Evolutionary conservation across 805 yeast genomes (phyloP).

Genomic region (Yamadazyma sp.): DNA sequence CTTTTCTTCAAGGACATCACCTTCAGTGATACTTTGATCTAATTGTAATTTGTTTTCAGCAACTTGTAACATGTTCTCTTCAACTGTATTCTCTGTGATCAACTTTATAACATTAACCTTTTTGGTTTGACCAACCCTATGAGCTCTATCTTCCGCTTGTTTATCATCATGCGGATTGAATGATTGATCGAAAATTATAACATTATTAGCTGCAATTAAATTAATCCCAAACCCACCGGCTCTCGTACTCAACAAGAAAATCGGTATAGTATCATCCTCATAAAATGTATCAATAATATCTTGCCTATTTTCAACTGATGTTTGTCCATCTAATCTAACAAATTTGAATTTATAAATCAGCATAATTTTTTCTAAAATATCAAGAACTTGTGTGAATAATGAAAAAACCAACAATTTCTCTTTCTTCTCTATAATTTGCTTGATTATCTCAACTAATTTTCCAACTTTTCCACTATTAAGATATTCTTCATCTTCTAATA

Average conservation of each 20-base stretch:
- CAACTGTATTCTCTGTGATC: conserved; percentile 73
- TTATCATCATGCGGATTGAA: conserved; percentile 98
- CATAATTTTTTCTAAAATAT: conserved; percentile 76
- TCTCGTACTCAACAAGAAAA: conserved; percentile 85
- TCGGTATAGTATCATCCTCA: conserved; percentile 76
- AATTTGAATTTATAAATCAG: conserved; percentile 64
- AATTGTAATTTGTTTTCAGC: conserved; percentile 90
- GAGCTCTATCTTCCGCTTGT: conserved; percentile 99
- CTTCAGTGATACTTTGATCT: conserved; percentile 60
- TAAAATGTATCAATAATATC: conserved; percentile 85
- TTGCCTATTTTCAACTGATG: conserved; percentile 91
- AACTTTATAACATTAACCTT: conserved; percentile 78
- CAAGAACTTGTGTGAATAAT: conserved; percentile 87
- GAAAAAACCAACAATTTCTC: conserved; percentile 82
- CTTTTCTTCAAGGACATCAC: conserved; percentile 48
- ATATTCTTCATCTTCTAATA: conserved; percentile 53
- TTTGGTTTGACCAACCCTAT: conserved; percentile 90
- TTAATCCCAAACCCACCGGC: conserved; percentile 99
- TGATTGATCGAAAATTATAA: conserved; percentile 86
- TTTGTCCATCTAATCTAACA: conserved; percentile 87
- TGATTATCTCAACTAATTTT: conserved; percentile 55
- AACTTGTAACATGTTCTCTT: conserved; percentile 79
- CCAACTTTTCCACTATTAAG: conserved; percentile 73
- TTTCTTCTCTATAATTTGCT: conserved; percentile 50
- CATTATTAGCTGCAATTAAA: conserved; percentile 90